Base-by-base conservation (phyloP, 768 basidiomycete species). In the Collybia mongolica region DNA sequence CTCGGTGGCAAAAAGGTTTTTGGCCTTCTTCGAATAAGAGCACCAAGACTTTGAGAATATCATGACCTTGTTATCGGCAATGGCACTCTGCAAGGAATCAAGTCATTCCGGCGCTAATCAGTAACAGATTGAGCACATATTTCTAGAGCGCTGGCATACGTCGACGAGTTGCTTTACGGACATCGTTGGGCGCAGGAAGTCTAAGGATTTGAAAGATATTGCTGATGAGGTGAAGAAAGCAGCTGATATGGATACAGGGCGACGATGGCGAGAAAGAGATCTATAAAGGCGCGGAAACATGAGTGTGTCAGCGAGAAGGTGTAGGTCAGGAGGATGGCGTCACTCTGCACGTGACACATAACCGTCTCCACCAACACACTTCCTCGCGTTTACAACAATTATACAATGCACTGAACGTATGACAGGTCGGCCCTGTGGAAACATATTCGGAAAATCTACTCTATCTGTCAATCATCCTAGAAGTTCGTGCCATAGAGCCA, bases 21-120 rank as follows among this genome's bases (percentile, higher is more conserved):
- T 86, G 20, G 82, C 75, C 3, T 53, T 58, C 42, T 49, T 66
- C 71, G 80, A 82, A 61, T 70, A 81, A 5, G 77, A 76, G 63
- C 84, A 87, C 37, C 58, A 73, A 5, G 71, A 62, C 68, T 86
- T 88, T 35, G 83, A 82, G 61, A 86, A 86, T 40, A 85, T 75
- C 39, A 72, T 69, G 39, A 85, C 71, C 54, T 75, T 77, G 73
- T 82, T 72, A 14, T 71, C 63, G 3, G 61, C 51, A 53, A 87
- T 82, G 20, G 72, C 64, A 36, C 57, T 52, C 80, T 86, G 59
- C 17, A 28, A 35, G 23, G 26, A 20, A 28, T 38, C 49, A 28
- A 9, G 12, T 22, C n/a, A 26, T 47, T 49, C 51, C 44, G 43
- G 40, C 37, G 23, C 40, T 9, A 7, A 15, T 17, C 23, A 37